Percentiles rank a stretch among this genome's conserved stretches.
Conservation (phyloP, 73 alveolate genomes). For the Breviolum minutum region DNA sequence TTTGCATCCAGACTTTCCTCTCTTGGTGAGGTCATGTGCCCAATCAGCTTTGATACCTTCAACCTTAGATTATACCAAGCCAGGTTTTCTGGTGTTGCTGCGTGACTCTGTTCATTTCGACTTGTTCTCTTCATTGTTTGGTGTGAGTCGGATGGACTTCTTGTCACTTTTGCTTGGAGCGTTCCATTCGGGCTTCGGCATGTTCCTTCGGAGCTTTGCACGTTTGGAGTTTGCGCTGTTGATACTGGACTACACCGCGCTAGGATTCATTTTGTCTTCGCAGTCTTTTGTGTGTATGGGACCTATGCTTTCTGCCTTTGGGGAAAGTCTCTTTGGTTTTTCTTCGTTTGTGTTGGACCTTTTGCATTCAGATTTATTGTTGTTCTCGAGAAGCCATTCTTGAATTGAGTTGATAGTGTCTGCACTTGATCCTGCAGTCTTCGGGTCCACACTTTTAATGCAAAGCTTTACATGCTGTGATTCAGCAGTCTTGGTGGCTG, state of each 20-base stretch:
- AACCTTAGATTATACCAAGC: constrained; percentile 11
- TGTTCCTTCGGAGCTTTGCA: not conserved
- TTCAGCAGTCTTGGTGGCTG: not conserved
- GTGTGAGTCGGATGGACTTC: not conserved
- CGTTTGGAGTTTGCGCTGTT: not conserved
- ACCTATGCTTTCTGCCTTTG: not conserved
- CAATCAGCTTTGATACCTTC: not conserved
- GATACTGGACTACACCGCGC: not conserved
- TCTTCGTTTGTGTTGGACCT: not conserved
- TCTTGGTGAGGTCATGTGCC: not conserved
- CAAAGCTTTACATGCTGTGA: not conserved
- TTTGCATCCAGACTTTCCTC: constrained; percentile 7
- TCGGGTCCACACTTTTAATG: not conserved
- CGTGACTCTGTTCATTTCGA: not conserved
- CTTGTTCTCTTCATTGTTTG: not conserved
- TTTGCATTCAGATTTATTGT: not conserved
- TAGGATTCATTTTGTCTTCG: not conserved
- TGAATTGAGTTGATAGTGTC: not conserved
- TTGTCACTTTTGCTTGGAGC: not conserved
- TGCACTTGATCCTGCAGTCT: not conserved
- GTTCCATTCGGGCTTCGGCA: not conserved
- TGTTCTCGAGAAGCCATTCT: not conserved
- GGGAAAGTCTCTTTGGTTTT: not conserved
- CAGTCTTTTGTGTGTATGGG: not conserved
- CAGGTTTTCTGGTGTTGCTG: not conserved